Base-by-base conservation (phyloP, 2,329 filamentous ascomycete species). In the Tolypocladium capitatum region DNA sequence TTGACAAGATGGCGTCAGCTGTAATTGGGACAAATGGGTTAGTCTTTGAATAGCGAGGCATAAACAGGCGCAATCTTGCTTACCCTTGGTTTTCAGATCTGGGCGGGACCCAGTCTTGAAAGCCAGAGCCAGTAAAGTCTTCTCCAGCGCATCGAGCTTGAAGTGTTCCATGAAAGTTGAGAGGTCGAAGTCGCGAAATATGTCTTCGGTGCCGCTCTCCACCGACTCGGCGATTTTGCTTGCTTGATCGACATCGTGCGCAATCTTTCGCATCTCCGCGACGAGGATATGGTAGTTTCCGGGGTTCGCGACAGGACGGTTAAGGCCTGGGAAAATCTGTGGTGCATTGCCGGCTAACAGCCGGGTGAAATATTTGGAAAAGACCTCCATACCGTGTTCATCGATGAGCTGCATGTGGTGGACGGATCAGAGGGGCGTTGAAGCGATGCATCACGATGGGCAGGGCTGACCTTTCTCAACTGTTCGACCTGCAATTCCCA, bases 311-410 rank as follows among this genome's bases (percentile, higher is more conserved):
- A 81, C 78, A 48, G 80, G 78, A 67, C 88, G 78, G 58, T 80
- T 86, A 47, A 83, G 73, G 53, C 84, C 81, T 46, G 88, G 83
- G 63, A 97, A 97, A 64, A 98, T 92, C 61, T 92, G 84, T 53
- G 83, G 73, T 59, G 90, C 88, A 80, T 96, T 96, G 69, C 84
- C 83, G 68, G 84, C 85, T 62, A 98, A 80, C 64, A 97, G 76
- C 68, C 91, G 87, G 67, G 88, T 83, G 69, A 98, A 94, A 68
- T 92, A 96, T 73, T 90, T 94, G 51, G 87, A 83, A 66, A 90
- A 96, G 63, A 96, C 89, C 76, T 98, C 94, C 91, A 98, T 98
- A 63, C 90, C 90, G 89, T 94, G 84, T 61, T 91, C 90, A 80
- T 95, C 84, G 71, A 97, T 84, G 65, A 97, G 82, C 86, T 95